Base-by-base conservation (phyloP, 129 eudicot species). In the Flaveria brownii region DNA sequence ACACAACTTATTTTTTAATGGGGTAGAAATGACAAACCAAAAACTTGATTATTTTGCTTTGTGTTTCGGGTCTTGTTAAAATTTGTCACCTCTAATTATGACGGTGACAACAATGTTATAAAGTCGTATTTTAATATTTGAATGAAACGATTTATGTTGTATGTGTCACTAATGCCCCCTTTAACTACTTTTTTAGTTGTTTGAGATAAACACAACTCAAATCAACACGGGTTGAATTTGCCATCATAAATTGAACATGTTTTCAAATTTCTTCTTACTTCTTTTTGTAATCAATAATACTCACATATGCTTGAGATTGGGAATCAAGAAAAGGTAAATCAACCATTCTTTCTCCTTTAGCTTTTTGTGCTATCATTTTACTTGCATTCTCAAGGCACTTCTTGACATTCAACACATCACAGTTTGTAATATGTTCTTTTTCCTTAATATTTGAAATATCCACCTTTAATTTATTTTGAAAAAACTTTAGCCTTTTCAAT, bases 401-500 rank as follows among this genome's bases (percentile, higher is more conserved):
- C 17, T 75, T 60, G 23, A 68, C 12, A 4, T 36, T 10, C 13
- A 57, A 25, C 64, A 81, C 4, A 46, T 52, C 54, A 59, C 46
- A 14, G 46, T 33, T 75, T 75, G 64, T 68, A 22, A 2, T 46
- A 25, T 41, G 39, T 11, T 61, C 68, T 60, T 36, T 72, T 45
- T 36, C 23, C 68, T 81, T 81, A 26, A 74, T 18, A 8, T 74
- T 75, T 18, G 33, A 59, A 69, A 69, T 68, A 41, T 69, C 46
- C 36, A 56, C 56, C 68, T 74, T 74, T 55, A 73, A 15, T 16
- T 30, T 49, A 15, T 68, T 39, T 18, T 55, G 84, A 20, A 74
- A 77, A 67, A 67, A 77, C 76, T 23, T 49, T 18, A 81, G 77
- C 36, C 73, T 76, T 50, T 56, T 49, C 68, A 75, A 15, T 65